Base-by-base conservation (phyloP, 352 stramenopile species). In the Pythium sukuiense region DNA sequence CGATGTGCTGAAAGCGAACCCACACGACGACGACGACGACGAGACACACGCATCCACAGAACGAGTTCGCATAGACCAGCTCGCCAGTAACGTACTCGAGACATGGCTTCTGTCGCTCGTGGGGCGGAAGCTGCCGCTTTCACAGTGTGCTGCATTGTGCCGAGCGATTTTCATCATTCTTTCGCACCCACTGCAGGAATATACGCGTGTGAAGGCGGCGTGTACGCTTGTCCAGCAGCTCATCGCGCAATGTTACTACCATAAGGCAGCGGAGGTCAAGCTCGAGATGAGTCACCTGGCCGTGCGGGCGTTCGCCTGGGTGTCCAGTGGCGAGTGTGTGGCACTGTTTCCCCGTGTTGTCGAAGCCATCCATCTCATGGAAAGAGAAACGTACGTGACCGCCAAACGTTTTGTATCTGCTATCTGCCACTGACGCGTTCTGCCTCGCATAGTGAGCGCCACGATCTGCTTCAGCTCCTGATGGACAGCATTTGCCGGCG, bases 91-190 rank as follows among this genome's bases (percentile, higher is more conserved):
- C 32, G 24, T 88, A 14, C 73, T 93, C 3, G 72, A 87, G 26
- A 69, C 75, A 13, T 93, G 84, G 87, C 57, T 79, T 14, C 63
- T 84, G 26, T 81, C 83, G 16, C 67, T 87, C 7, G 56, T 92
- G 32, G 75, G 72, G 0, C 68, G 68, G 16, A 78, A 79, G 41
- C 72, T 85, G 2, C 81, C 86, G 12, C 61, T 94, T 12, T 67
- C 69, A 2, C 85, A 93, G 43, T 69, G 67, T 24, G 80, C 69
- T 0, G 68, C 61, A 5, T 67, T 93, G 50, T 91, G 81, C 32
- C 81, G 83, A 0, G 81, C 77, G 12, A 64, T 84, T 6, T 90
- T 85, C 63, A 76, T 93, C 53, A n/a, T 93, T 29, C 72, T 93
- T 18, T 70, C 78, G 1, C 85, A 93, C 35, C 80, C 83, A 26